These are phyloP conservation scores for Fusarium sp. DNA, from an alignment of 2,329 filamentous ascomycete species.

Conservation along the genomic window DNA sequence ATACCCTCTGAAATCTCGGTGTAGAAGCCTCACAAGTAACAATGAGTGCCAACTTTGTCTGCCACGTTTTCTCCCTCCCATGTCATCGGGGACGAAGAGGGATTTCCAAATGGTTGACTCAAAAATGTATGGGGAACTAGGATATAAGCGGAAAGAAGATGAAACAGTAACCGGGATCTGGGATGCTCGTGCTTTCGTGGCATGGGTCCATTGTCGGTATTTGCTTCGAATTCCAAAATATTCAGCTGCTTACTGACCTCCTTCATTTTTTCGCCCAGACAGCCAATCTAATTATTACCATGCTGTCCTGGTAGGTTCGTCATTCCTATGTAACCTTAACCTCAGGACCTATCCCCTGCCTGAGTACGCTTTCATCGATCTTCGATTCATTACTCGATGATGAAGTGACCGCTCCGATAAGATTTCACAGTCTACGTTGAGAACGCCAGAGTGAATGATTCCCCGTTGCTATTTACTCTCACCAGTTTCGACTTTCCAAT, in stretches of 20 bases:
- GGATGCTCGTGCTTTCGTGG: conserved; percentile 8
- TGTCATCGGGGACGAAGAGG: conserved; percentile 5
- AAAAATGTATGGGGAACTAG: conserved; percentile 7
- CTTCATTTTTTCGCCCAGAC: conserved; percentile 12
- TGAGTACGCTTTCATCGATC: neutral
- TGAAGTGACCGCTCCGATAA: neutral
- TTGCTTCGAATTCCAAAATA: conserved; percentile 4
- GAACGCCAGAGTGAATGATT: neutral
- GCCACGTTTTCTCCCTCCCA: conserved; percentile 13
- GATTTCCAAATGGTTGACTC: neutral
- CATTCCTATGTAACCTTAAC: neutral
- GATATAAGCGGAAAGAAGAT: conserved; percentile 13
- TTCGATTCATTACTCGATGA: neutral
- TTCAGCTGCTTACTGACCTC: conserved; percentile 26
- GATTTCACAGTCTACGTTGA: neutral
- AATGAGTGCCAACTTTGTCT: neutral
- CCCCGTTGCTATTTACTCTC: conserved; percentile 20
- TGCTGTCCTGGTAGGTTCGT: neutral
- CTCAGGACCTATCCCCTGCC: neutral
- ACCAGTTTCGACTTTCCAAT: conserved; percentile 8
- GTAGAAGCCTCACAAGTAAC: neutral
- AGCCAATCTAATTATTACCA: neutral
- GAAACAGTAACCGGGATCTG: conserved; percentile 30
- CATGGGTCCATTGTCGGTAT: conserved; percentile 25
- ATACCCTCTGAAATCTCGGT: neutral